These are phyloP conservation scores for Plasmodium coatneyi DNA, from an alignment of 169 alveolate species.

Conservation along the genomic window DNA sequence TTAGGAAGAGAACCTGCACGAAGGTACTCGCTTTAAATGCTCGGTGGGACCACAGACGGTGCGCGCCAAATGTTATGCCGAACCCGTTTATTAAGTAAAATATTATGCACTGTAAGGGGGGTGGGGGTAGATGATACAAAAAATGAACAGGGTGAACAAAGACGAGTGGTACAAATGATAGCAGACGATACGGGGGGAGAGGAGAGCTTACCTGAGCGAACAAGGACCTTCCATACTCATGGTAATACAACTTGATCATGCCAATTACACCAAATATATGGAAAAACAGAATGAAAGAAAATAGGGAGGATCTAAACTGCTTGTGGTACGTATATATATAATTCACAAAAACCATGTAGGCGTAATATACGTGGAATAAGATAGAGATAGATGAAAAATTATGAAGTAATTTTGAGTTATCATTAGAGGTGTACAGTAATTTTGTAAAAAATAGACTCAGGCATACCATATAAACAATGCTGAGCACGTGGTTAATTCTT, in stretches of 20 bases:
- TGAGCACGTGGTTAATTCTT: constrained; percentile 9
- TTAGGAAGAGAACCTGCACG: constrained; percentile 80
- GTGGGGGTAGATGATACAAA: neutral
- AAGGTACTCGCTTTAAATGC: constrained; percentile 85
- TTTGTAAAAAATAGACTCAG: constrained; percentile 73
- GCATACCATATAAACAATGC: constrained; percentile 26
- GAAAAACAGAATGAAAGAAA: constrained; percentile 76
- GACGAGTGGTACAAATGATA: neutral
- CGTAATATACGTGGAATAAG: constrained; percentile 30
- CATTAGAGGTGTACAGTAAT: constrained; percentile 20
- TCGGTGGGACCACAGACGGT: constrained; percentile 91
- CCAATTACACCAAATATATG: constrained; percentile 83
- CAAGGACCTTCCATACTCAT: constrained; percentile 75
- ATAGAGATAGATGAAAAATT: constrained; percentile 22
- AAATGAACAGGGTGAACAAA: neutral
- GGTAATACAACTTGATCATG: constrained; percentile 72
- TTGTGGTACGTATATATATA: constrained; percentile 71
- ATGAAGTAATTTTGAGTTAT: constrained; percentile 18
- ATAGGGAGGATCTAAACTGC: constrained; percentile 77
- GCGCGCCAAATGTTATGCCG: constrained; percentile 92
- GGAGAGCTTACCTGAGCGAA: constrained; percentile 76
- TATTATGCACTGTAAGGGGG: constrained; percentile 56
- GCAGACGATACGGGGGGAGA: neutral
- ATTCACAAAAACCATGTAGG: constrained; percentile 39
- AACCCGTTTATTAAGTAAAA: constrained; percentile 84